Percentiles rank a stretch among this genome's conserved stretches.
Evolutionary conservation across 1,139 yeast species (phyloP).

Genomic region (Protomyces macrosporus): DNA sequence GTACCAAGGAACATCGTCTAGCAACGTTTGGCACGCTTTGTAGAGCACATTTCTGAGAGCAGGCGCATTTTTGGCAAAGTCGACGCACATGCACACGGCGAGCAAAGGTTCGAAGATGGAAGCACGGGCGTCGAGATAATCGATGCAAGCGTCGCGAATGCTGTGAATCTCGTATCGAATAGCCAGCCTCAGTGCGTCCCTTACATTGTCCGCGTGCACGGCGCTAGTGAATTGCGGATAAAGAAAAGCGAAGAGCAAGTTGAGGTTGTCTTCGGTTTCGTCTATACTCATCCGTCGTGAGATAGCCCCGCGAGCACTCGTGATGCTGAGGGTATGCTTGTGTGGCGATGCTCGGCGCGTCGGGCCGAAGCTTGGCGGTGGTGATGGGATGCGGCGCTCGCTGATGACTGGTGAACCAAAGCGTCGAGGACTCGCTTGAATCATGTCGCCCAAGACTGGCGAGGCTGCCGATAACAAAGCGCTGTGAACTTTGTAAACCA

Average conservation of each 20-base stretch:
- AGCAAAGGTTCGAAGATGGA: neutral
- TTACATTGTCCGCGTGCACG: neutral
- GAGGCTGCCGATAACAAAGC: neutral
- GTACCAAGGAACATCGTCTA: neutral
- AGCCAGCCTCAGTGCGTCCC: neutral
- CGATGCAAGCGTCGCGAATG: neutral
- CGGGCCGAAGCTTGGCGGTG: neutral
- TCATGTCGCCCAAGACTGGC: neutral
- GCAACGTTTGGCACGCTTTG: neutral
- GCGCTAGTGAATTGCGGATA: neutral
- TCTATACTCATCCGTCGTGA: neutral
- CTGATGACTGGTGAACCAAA: neutral
- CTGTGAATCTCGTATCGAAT: neutral
- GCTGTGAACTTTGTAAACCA: neutral
- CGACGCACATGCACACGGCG: neutral
- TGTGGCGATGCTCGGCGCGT: neutral
- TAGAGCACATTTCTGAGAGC: neutral
- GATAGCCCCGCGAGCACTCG: neutral
- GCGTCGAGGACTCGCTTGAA: neutral
- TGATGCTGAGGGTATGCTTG: neutral
- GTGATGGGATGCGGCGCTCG: neutral
- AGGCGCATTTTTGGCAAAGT: neutral
- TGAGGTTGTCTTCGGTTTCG: neutral
- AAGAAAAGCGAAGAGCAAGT: neutral
- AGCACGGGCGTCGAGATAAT: neutral